Evolutionary conservation across 345 rosid genomes (phyloP).

Genomic region (Gossypioides kirkii): DNA sequence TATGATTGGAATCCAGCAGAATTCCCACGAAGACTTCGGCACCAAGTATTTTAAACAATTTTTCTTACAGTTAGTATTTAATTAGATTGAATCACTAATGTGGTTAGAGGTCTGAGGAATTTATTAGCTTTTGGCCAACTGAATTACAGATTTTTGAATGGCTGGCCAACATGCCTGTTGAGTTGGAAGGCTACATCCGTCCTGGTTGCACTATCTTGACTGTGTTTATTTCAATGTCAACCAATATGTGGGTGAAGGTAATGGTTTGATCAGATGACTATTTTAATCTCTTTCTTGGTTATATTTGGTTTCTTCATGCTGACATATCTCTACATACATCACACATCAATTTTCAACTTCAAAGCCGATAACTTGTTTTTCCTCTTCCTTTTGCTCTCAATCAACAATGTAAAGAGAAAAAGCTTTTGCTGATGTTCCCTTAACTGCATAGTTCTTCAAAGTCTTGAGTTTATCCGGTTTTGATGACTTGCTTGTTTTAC

Average conservation of each 20-base stretch:
- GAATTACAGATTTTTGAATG: slow-evolving; percentile 76
- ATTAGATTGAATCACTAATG: slow-evolving; percentile 14
- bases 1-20: slow-evolving; percentile 99
- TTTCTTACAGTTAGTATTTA: slow-evolving; percentile 59
- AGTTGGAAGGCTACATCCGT: slow-evolving; percentile 92
- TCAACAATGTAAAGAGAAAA: too few relatives aligned
- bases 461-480: not conserved
- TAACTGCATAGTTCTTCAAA: too few relatives aligned
- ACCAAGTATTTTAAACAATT: slow-evolving; percentile 78
- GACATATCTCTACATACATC: too few relatives aligned
- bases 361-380: not conserved
- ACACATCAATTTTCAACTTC: not conserved
- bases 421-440: too few relatives aligned
- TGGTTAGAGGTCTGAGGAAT: slow-evolving; percentile 23
- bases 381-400: too few relatives aligned
- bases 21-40: slow-evolving; percentile 98
- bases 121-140: slow-evolving; percentile 25
- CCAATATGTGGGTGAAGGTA: slow-evolving; percentile 87
- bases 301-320: not conserved
- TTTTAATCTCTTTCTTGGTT: not conserved
- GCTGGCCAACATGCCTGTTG: slow-evolving; percentile 97
- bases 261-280: slow-evolving; percentile 2
- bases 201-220: slow-evolving; percentile 98
- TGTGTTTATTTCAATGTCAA: slow-evolving; percentile 79
- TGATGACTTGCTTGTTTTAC: not conserved